A percentile compares a stretch with the other conserved stretches of the same genome.
These are phyloP conservation scores for Phytophthora uliginosa DNA, from an alignment of 352 stramenopile genomes.

Conservation along the genomic window DNA sequence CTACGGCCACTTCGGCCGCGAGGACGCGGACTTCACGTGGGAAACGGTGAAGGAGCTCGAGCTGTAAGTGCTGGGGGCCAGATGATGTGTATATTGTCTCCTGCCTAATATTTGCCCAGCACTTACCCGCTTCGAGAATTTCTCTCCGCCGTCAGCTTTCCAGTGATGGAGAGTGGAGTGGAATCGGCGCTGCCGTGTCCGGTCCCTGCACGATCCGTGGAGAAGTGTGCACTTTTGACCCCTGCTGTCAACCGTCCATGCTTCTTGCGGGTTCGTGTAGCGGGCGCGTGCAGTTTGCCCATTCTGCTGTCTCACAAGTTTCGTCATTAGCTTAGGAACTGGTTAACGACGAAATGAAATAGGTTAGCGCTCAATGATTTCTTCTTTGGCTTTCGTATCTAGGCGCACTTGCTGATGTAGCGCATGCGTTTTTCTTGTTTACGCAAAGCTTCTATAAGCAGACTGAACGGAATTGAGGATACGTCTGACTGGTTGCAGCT, in stretches of 20 bases:
- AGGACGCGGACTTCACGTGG: slow-evolving; percentile 99
- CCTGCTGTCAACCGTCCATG: slow-evolving; percentile 56
- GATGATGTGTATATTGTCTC: slow-evolving; percentile 47
- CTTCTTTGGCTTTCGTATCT: slow-evolving; percentile 1
- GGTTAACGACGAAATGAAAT: slow-evolving; percentile 52
- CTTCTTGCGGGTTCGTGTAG: slow-evolving; percentile 24
- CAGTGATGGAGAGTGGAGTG: slow-evolving; percentile 39
- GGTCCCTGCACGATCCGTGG: slow-evolving; percentile 14
- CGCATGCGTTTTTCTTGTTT: slow-evolving; percentile 24
- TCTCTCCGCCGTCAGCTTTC: slow-evolving; percentile 43
- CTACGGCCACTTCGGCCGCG: slow-evolving; percentile 99
- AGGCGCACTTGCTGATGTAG: slow-evolving; percentile 9
- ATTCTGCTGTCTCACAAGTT: slow-evolving; percentile 40
- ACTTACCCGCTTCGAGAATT: slow-evolving; percentile 29
- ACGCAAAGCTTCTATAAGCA: slow-evolving; percentile 12
- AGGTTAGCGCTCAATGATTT: slow-evolving; percentile 34
- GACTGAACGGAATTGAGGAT: not conserved
- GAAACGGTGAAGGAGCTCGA: slow-evolving; percentile 96
- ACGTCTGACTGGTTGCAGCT: not conserved
- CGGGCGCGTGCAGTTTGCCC: slow-evolving; percentile 39
- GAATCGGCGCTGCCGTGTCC: slow-evolving; percentile 42
- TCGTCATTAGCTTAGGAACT: slow-evolving; percentile 35
- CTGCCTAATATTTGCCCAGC: slow-evolving; percentile 56
- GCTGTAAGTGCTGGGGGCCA: slow-evolving; percentile 54
- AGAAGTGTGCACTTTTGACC: slow-evolving; percentile 51